Base-by-base conservation (phyloP, 2,329 filamentous ascomycete species). In the Pseudogymnoascus pannorum region DNA sequence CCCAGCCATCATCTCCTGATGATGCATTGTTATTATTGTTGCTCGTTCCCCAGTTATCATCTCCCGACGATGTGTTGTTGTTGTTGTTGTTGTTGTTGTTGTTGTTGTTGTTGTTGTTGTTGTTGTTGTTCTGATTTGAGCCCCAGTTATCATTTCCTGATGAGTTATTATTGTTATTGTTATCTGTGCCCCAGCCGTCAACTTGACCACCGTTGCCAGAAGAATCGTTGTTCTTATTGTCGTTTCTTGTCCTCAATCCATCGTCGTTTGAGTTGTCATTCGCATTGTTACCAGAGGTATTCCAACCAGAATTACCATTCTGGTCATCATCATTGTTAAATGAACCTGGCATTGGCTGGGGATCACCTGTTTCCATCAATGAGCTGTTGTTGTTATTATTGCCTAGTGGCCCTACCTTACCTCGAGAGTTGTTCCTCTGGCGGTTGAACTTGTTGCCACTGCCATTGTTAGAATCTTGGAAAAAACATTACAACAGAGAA, bases 61-160 rank as follows among this genome's bases (percentile, higher is more conserved):
- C 38, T 18, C 57, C 59, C 6, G 51, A 57, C 8, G 62, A 42
- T 20, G 59, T 12, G 12, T 57, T 33, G 38, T 62, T 61, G 44
- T 63, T 60, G 51, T 64, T 61, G 22, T 40, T 59, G n/a, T 48
- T 57, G 51, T 63, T 64, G 12, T 48, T 42, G 31, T 31, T 54
- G 4, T 48, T 24, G 44, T 61, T 62, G 40, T 26, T 64, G 22
- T 59, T 63, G 58, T 60, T n/a, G n/a, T n/a, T n/a, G n/a, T 57
- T 58, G 44, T 48, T 57, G 51, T 63, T 64, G 12, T 48, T 42
- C 44, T 57, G 36, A 42, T 59, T 36, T 51, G 58, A 60, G 36
- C 59, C 61, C 40, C 48, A 59, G 40, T 61, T 59, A 48, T 61
- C 31, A 48, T 54, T 60, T n/a, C 57, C 59, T 4, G 26, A 18